A percentile compares a stretch with the other conserved stretches of the same genome.
phyloP scores from a whole-genome alignment of 139 green algal genomes.

The Limnomonas spitsbergensis region DNA sequence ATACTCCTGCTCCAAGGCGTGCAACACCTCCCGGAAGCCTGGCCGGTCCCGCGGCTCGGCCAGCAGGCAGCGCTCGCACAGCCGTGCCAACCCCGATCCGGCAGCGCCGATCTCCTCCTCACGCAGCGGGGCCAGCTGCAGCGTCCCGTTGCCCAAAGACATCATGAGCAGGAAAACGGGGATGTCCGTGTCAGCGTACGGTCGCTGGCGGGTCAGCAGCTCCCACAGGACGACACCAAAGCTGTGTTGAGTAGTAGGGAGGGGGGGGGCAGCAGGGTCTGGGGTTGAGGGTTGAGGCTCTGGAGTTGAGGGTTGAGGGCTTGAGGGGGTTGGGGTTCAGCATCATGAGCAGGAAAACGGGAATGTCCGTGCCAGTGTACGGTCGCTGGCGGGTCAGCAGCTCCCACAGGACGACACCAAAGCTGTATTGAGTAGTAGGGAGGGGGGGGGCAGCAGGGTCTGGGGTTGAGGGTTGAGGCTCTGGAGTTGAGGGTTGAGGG shows the following conservation, averaged over 20 bases:
- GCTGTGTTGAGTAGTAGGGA: no score
- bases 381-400: slow-evolving; percentile 49
- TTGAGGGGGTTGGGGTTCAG: no score
- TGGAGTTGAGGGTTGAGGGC: no score
- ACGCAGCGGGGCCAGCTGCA: slow-evolving; percentile 1
- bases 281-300: no score
- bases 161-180: slow-evolving; percentile 52
- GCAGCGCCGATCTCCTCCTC: background rate
- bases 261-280: background rate
- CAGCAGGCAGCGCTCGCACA: slow-evolving; percentile 42
- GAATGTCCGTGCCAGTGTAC: slow-evolving; percentile 46
- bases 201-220: slow-evolving; percentile 48
- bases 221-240: slow-evolving; percentile 58
- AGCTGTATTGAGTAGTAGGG: no score
- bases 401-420: slow-evolving; percentile 57
- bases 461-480: no score
- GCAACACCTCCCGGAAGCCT: slow-evolving; percentile 49
- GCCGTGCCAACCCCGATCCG: slow-evolving; percentile 17
- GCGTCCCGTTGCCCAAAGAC: slow-evolving; percentile 43
- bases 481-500: no score
- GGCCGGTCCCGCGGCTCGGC: slow-evolving; percentile 36
- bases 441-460: background rate
- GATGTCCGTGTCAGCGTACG: slow-evolving; percentile 48
- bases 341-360: slow-evolving; percentile 51
- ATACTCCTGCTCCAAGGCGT: slow-evolving; percentile 50